Conservation (phyloP, 768 basidiomycete genomes). For the Mycena belliarum region DNA sequence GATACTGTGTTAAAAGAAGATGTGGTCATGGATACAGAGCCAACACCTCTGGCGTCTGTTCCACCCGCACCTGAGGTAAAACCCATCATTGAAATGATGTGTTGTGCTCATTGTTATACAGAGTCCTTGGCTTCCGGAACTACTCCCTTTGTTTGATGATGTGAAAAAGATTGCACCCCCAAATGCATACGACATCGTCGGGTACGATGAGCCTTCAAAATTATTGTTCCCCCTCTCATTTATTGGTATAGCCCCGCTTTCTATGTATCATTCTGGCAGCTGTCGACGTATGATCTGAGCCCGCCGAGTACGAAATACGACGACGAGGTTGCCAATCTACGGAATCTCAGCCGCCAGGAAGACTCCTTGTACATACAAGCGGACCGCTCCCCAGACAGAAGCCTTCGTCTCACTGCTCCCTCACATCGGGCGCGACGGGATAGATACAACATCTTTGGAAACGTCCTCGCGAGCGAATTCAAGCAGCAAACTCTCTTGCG, state of each 20-base stretch:
- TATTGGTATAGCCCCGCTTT: constrained; percentile 71
- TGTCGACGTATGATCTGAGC: constrained; percentile 86
- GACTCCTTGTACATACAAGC: constrained; percentile 62
- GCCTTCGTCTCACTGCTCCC: constrained; percentile 55
- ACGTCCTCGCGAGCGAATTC: constrained; percentile 64
- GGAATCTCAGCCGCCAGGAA: constrained; percentile 65
- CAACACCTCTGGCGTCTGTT: constrained; percentile 26
- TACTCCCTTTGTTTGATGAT: constrained; percentile 73
- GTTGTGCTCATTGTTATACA: constrained; percentile 29
- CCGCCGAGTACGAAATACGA: constrained; percentile 80
- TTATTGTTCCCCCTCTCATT: constrained; percentile 1
- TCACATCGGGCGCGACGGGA: constrained; percentile 65
- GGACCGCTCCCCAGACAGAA: constrained; percentile 71
- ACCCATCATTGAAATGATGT: not conserved
- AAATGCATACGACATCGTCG: constrained; percentile 63
- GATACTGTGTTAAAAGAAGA: constrained; percentile 39
- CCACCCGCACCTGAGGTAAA: constrained; percentile 40
- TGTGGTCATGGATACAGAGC: constrained; percentile 55
- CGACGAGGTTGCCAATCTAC: constrained; percentile 66
- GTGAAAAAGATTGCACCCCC: constrained; percentile 71
- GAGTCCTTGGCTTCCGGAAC: constrained; percentile 81
- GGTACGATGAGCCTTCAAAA: constrained; percentile 47
- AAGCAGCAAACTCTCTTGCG: constrained; percentile 76
- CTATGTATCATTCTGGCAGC: constrained; percentile 96
- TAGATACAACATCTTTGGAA: constrained; percentile 61